Conservation (phyloP, 2,329 filamentous ascomycete species). For the Daldinia sp. region DNA sequence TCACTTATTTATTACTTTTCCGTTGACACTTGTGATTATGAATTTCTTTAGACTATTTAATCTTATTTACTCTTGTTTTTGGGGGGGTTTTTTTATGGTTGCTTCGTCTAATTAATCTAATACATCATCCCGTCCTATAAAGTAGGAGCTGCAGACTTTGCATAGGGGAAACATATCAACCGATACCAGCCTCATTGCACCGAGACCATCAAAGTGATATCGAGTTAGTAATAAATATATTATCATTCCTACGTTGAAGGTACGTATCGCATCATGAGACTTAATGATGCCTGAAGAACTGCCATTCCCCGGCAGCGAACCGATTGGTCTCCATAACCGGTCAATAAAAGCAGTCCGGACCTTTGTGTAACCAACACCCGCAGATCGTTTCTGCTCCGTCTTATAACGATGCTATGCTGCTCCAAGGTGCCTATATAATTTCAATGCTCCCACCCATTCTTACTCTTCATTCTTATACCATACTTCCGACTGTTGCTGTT, state of each 20-base stretch:
- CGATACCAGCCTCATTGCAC: not conserved
- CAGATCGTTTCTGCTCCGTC: not conserved
- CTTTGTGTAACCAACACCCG: conserved; percentile 9
- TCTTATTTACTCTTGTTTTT: not conserved
- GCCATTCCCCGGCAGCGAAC: not conserved
- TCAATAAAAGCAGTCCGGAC: conserved; percentile 4
- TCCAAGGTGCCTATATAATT: not conserved
- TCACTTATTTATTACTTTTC: conserved; percentile 19
- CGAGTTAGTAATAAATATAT: not conserved
- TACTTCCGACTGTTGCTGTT: not conserved
- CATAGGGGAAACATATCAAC: not conserved
- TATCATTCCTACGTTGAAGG: conserved; percentile 4
- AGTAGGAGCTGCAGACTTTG: not conserved
- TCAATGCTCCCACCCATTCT: not conserved
- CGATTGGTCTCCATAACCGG: conserved; percentile 2
- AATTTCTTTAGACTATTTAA: too few relatives aligned
- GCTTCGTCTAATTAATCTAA: not conserved
- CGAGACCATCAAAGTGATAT: conserved; percentile 1
- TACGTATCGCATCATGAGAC: conserved; percentile 15
- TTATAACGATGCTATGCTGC: not conserved
- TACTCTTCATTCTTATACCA: not conserved
- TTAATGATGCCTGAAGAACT: not conserved
- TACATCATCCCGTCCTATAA: too few relatives aligned
- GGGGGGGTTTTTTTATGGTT: not conserved
- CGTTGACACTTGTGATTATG: not conserved